These are phyloP conservation scores for Aspergillus sp. DNA, from an alignment of 2,329 filamentous ascomycete species.

Conservation along the genomic window DNA sequence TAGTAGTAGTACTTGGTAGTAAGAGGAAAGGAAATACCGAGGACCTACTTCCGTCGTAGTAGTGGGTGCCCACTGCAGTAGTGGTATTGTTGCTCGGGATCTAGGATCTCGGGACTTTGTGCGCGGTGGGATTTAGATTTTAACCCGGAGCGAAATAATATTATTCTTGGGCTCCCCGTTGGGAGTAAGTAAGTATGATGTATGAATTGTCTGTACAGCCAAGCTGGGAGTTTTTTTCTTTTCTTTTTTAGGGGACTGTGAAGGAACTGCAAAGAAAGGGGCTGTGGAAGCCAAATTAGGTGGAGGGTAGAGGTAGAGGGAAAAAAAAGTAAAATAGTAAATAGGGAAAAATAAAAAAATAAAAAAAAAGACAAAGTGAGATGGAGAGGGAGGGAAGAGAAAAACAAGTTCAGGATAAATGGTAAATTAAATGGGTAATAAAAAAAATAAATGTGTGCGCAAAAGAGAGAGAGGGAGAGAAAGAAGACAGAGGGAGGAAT, in stretches of 20 bases:
- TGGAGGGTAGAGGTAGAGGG: neutral
- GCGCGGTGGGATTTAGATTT: conserved; percentile 4
- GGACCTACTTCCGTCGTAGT: neutral
- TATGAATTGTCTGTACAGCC: neutral
- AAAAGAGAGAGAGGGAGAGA: neutral
- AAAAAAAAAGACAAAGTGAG: neutral
- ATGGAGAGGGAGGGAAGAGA: conserved; percentile 7
- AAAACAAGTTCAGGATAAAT: conserved; percentile 7
- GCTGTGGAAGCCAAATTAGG: conserved; percentile 4
- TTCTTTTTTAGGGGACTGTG: conserved; percentile 9
- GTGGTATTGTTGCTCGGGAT: conserved; percentile 19
- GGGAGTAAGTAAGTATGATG: neutral
- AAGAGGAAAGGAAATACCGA: neutral
- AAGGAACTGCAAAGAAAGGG: conserved; percentile 8
- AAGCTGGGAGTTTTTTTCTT: conserved; percentile 8
- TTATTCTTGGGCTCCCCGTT: conserved; percentile 7
- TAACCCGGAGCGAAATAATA: neutral
- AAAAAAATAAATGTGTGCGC: neutral
- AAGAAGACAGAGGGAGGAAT: neutral
- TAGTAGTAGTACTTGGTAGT: neutral
- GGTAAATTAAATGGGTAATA: conserved; percentile 8
- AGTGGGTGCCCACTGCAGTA: neutral
- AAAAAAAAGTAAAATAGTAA: conserved; percentile 7
- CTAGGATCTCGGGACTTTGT: conserved; percentile 21
- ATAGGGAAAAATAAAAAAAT: conserved; percentile 3